Evolutionary conservation across 495 filamentous ascomycete species (phyloP), one percentile per base, ranked within the genome.

Genomic region (Penicillium cinerascens): DNA sequence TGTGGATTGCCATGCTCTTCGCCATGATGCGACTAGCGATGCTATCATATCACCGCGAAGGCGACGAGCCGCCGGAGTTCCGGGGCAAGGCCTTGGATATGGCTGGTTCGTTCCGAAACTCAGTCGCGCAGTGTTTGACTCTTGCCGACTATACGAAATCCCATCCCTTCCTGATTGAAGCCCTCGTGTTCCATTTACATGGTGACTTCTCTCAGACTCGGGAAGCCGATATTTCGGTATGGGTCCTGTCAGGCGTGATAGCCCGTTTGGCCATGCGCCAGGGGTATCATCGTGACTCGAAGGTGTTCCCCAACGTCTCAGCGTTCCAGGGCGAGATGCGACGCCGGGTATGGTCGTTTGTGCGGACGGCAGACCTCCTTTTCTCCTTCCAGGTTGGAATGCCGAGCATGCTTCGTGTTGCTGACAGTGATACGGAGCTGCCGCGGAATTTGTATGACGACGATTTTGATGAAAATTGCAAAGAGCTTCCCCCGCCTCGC

Each of bases 391-490:
- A 95, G 70, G 76, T 90, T 45, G 92, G 91, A 6, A 69, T 97
- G 36, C 93, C 93, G n/a, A 83, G 79, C 46, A 96, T 96, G 87
- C 84, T 96, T 16, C 83, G 90, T 48, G 73, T 82, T 15, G 77
- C 84, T 9, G 90, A 96, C 65, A 91, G 82, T 51, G 95, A 99
- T 61, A 88, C 89, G 0, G 82, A 88, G 48, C 68, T 96, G 29
- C 93, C 93, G 15, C 80, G 87, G 54, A 99, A 97, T 66, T 76
- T 97, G 21, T 92, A 90, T 63, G 93, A 99, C 63, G 92, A 97
- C 58, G 95, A 97, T 59, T 88, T 97, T 42, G 83, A 87, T 42
- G 87, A 91, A 42, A 83, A 87, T 42, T 88, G 81, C 56, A 87
- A 87, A 62, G 75, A 78, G 8, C 74, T 97, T 21, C 93, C 93